Evolutionary conservation across 2,329 filamentous ascomycete genomes (phyloP).

Genomic region (Thermoascus crustaceus): DNA sequence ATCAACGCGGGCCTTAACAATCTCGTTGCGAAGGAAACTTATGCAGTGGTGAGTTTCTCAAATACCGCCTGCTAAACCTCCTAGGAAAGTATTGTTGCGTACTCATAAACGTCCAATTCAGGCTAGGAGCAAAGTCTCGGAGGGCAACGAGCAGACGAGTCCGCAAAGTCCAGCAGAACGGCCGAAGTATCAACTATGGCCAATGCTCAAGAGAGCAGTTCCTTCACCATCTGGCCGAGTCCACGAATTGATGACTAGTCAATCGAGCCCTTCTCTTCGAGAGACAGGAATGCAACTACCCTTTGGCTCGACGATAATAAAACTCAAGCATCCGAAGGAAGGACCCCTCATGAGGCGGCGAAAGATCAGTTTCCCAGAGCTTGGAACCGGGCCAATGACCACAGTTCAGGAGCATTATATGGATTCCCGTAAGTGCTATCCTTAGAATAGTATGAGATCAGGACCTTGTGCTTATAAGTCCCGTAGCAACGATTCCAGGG

Average conservation of each 20-base stretch:
- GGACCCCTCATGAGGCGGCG: constrained; percentile 10
- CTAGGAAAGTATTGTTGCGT: background rate
- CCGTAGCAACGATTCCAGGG: constrained; percentile 22
- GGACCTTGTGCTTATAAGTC: background rate
- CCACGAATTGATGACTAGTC: constrained; percentile 3
- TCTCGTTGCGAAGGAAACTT: constrained; percentile 15
- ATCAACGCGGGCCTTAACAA: constrained; percentile 17
- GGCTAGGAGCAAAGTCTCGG: background rate
- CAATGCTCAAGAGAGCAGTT: constrained; percentile 12
- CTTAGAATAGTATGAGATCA: background rate
- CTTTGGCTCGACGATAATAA: constrained; percentile 1
- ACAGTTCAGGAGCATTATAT: constrained; percentile 12
- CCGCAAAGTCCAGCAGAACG: constrained; percentile 11
- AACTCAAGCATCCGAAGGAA: constrained; percentile 9
- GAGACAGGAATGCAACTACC: constrained; percentile 1
- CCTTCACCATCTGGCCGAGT: constrained; percentile 7
- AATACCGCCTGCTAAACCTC: background rate
- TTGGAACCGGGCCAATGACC: constrained; percentile 11
- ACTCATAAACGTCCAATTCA: background rate
- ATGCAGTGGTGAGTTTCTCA: constrained; percentile 12
- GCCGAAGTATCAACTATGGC: constrained; percentile 17
- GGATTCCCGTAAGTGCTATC: constrained; percentile 19
- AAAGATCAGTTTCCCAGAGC: constrained; percentile 14
- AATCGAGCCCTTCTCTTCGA: constrained; percentile 6
- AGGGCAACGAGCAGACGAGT: constrained; percentile 1